A percentile compares a stretch with the other conserved stretches of the same genome.
Evolutionary conservation across 148 eudicot genomes (phyloP).

Genomic region (Amaranthus cruentus): DNA sequence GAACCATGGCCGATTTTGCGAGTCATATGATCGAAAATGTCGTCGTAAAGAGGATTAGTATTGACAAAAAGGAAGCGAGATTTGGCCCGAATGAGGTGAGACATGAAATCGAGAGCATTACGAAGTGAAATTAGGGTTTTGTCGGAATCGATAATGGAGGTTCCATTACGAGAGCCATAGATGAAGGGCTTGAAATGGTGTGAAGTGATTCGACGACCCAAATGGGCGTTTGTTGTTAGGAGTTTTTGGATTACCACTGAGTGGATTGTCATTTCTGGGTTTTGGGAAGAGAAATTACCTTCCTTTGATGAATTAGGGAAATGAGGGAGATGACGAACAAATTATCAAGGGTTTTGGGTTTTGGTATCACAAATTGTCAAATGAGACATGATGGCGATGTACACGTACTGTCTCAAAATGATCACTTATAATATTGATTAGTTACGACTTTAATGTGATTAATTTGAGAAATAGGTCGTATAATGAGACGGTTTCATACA

Average conservation of each 20-base stretch:
- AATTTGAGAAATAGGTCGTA: too few relatives aligned
- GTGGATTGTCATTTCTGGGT: slow-evolving; percentile 61
- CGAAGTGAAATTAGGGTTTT: slow-evolving; percentile 87
- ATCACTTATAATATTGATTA: too few relatives aligned
- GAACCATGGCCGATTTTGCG: slow-evolving; percentile 37
- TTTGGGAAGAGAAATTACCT: neutral
- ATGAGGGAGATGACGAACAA: too few relatives aligned
- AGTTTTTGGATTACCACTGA: slow-evolving; percentile 77
- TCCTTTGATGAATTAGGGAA: too few relatives aligned
- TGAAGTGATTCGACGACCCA: slow-evolving; percentile 55
- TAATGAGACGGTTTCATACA: too few relatives aligned
- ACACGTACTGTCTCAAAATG: too few relatives aligned
- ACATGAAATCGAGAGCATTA: slow-evolving; percentile 65
- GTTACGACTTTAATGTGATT: too few relatives aligned
- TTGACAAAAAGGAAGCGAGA: slow-evolving; percentile 79
- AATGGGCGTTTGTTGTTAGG: slow-evolving; percentile 66
- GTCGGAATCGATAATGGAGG: slow-evolving; percentile 73
- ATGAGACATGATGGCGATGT: too few relatives aligned
- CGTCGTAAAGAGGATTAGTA: slow-evolving; percentile 68
- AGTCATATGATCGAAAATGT: slow-evolving; percentile 69
- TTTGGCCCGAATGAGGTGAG: slow-evolving; percentile 36
- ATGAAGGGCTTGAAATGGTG: slow-evolving; percentile 81
- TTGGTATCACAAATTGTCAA: too few relatives aligned
- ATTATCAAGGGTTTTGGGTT: too few relatives aligned
- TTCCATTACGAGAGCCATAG: slow-evolving; percentile 52